These are phyloP conservation scores for Schwanniomyces yamadae DNA, from an alignment of 805 yeast genomes.

Conservation along the genomic window DNA sequence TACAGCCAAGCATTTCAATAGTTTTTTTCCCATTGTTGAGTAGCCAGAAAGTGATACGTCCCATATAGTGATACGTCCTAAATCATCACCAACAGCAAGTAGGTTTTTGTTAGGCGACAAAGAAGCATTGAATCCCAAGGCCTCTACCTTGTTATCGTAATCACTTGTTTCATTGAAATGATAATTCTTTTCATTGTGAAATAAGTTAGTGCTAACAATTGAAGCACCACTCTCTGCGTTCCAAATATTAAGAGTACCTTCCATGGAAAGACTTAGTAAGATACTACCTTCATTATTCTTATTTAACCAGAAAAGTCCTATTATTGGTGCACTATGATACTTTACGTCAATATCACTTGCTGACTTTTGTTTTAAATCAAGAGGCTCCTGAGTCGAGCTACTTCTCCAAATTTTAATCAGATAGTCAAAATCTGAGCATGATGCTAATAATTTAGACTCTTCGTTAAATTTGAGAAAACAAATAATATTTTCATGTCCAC, in stretches of 20 bases:
- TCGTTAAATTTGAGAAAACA: constrained; percentile 55
- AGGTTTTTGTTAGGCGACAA: constrained; percentile 49
- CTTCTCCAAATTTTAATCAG: constrained; percentile 76
- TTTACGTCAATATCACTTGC: constrained; percentile 13
- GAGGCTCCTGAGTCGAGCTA: constrained; percentile 51
- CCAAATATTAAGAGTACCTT: constrained; percentile 73
- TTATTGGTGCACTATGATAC: constrained; percentile 55
- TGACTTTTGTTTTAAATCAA: constrained; percentile 24
- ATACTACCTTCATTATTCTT: constrained; percentile 23
- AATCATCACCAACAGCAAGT: constrained; percentile 65
- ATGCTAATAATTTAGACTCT: constrained; percentile 55
- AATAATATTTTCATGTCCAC: constrained; percentile 66
- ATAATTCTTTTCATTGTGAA: constrained; percentile 24
- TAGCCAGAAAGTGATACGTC: constrained; percentile 18
- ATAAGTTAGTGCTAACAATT: constrained; percentile 31
- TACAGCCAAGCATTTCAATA: constrained; percentile 27
- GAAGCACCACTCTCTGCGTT: constrained; percentile 46
- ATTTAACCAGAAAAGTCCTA: constrained; percentile 55
- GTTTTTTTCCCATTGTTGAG: constrained; percentile 1
- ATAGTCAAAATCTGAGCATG: constrained; percentile 72
- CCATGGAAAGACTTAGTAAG: constrained; percentile 59
- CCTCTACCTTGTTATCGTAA: constrained; percentile 33
- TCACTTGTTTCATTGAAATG: constrained; percentile 13
- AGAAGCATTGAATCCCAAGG: constrained; percentile 54
- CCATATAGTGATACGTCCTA: constrained; percentile 59